These are phyloP conservation scores for Jaapia argillacea DNA, from an alignment of 768 basidiomycete species.

Conservation along the genomic window DNA sequence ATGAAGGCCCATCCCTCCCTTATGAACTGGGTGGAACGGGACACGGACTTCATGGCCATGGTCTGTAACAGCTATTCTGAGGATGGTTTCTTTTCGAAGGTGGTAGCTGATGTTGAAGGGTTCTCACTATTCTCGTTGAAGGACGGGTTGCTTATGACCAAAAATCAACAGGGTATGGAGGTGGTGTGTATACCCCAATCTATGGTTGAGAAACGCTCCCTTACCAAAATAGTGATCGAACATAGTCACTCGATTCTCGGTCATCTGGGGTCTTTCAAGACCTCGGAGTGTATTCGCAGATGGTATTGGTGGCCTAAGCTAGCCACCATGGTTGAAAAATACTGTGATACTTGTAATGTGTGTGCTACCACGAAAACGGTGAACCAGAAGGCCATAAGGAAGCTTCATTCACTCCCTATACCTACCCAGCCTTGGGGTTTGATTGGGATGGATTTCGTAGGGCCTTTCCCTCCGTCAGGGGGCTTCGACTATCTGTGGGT, in stretches of 20 bases:
- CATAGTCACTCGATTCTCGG: no score
- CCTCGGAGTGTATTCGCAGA: conserved; percentile 18
- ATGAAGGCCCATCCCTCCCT: not conserved
- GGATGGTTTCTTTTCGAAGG: not conserved
- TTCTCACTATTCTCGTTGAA: no score
- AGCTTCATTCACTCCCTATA: conserved; percentile 16
- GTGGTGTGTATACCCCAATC: no score
- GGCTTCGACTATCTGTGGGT: conserved; percentile 12
- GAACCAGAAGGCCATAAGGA: conserved; percentile 11
- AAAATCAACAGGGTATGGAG: no score
- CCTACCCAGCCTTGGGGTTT: conserved; percentile 21
- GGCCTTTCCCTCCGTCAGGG: conserved; percentile 16
- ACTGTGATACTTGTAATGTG: conserved; percentile 8
- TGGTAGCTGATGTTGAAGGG: no score
- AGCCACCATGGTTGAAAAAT: conserved; percentile 6
- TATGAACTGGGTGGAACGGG: not conserved
- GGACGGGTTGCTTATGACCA: no score
- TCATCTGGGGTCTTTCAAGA: no score
- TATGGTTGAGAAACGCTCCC: no score
- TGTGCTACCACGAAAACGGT: conserved; percentile 6
- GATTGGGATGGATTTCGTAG: conserved; percentile 26
- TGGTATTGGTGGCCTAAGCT: conserved; percentile 22
- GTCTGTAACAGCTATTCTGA: not conserved
- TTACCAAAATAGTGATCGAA: no score
- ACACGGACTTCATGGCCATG: not conserved